These are phyloP conservation scores for Sclerotinia spermophila DNA, from an alignment of 2,329 filamentous ascomycete species.

Conservation along the genomic window DNA sequence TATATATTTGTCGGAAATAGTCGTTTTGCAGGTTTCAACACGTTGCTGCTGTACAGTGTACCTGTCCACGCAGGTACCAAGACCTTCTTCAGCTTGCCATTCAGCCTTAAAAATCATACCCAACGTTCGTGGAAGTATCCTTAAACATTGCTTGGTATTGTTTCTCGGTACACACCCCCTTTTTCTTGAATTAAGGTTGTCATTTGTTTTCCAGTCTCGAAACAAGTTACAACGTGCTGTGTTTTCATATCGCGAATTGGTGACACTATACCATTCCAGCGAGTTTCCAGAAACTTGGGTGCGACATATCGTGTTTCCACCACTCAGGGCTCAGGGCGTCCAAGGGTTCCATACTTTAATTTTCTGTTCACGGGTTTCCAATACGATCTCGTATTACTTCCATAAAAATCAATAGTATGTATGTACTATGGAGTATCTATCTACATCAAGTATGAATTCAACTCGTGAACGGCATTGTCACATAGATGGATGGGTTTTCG, in stretches of 20 bases:
- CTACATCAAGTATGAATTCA: background rate
- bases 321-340: background rate
- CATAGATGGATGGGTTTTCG: background rate
- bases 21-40: background rate
- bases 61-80: background rate
- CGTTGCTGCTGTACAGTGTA: background rate
- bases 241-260: background rate
- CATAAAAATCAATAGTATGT: background rate
- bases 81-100: background rate
- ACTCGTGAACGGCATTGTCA: background rate
- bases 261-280: background rate
- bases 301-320: background rate
- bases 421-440: no score
- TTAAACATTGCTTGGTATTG: background rate
- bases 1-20: background rate
- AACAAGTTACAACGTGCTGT: no score
- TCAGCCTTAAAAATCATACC: background rate
- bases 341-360: background rate
- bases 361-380: background rate
- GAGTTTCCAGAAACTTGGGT: background rate
- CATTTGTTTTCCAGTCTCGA: background rate
- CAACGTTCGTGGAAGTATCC: constrained; percentile 5
- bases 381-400: background rate
- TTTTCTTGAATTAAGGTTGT: background rate
- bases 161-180: background rate